Base-by-base conservation (phyloP, 208 protist species). In the Angomonas ambiguus region DNA sequence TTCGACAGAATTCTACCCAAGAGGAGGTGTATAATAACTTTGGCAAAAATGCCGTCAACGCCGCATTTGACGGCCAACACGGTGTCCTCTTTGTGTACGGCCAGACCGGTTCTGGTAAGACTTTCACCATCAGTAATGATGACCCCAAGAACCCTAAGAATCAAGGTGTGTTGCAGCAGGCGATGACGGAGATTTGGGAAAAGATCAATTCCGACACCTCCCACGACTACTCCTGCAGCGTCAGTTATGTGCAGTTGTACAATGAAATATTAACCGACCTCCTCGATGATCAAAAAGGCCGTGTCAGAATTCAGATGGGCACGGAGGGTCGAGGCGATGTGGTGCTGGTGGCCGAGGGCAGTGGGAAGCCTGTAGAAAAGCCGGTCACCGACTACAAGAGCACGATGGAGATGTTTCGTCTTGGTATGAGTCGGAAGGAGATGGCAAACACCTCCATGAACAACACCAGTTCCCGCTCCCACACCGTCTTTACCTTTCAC, bases 391-490 rank as follows among this genome's bases (percentile, higher is more conserved):
- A 80, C 69, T 92, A 91, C 74, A 72, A 91, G 62, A 53, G 67
- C 22, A 88, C 81, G 16, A 89, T 95, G 77, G 49, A 78, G n/a
- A 66, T 75, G 64, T 94, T 98, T 64, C 74, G 87, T 28, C 60
- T 73, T 2, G 95, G 95, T 55, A 78, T 91, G 70, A 71, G 70
- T 25, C 84, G 81, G 0, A 92, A 95, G 58, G 93, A 96, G 65
- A 93, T 97, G 71, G 83, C 73, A 16, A 88, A 86, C 63, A 98
- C 96, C 8, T 81, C 74, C 38, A 97, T 98, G 94, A 98, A 98
- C 79, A 76, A 69, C 38, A 87, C 62, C 6, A 91, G 79, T 62
- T 96, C 88, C 18, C 85, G 96, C 58, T 93, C 87, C 3, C 96
- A 98, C 76, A 95, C 96, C 38, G 74, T 98, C 65, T 97, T 98